A percentile compares a stretch with the other conserved stretches of the same genome.
Evolutionary conservation across 176 grass and related monocot genomes (phyloP).

Genomic region (Triticum turgidum): DNA sequence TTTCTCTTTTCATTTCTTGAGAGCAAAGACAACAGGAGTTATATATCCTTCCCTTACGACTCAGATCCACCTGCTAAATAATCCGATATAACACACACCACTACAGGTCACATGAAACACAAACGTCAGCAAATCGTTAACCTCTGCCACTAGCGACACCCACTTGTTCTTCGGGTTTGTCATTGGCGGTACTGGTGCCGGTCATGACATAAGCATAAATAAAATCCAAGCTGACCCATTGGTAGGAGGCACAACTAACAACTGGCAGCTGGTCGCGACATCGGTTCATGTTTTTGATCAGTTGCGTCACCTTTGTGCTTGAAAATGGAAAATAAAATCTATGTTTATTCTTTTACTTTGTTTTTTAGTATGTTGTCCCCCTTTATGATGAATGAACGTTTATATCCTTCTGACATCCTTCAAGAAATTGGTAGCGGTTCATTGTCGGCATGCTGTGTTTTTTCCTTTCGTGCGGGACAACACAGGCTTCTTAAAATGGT

Average conservation of each 20-base stretch:
- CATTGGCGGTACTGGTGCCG: not conserved
- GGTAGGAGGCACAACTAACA: not conserved
- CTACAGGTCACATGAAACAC: not conserved
- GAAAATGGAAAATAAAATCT: not conserved
- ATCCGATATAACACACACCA: not conserved
- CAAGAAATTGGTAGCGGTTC: not conserved
- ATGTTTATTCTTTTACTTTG: not conserved
- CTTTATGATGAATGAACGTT: not conserved
- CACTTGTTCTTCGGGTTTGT: not conserved
- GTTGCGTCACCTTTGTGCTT: not conserved
- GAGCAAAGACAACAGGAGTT: not conserved
- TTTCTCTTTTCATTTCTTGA: not conserved
- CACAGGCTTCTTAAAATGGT: not conserved
- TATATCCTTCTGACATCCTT: not conserved
- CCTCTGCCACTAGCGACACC: not conserved
- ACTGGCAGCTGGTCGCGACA: not conserved
- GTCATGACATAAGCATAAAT: not conserved
- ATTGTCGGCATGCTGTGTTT: not conserved
- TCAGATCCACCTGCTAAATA: not conserved
- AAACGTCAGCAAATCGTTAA: not conserved
- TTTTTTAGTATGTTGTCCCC: not conserved
- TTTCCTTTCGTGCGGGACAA: not conserved
- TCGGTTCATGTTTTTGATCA: not conserved
- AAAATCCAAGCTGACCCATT: not conserved
- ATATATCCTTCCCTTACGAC: not conserved